Evolutionary conservation across 352 stramenopile species (phyloP), one percentile per base, ranked within the genome.

Genomic region (Sclerospora graminicola): DNA sequence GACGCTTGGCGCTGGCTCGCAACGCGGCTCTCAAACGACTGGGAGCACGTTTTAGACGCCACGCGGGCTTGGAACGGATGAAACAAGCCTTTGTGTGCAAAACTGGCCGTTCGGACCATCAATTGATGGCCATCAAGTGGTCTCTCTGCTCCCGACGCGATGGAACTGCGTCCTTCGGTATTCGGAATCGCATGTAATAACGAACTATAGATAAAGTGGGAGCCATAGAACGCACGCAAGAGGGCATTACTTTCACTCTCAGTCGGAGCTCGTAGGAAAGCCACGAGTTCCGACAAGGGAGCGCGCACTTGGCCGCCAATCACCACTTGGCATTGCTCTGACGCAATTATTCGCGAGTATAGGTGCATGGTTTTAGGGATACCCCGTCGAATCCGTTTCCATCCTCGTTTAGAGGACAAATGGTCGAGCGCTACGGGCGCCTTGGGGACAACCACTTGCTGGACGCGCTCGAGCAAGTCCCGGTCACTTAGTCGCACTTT

Each of bases 161-260:
- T n/a, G n/a, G n/a, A n/a, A n/a, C n/a, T n/a, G n/a, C n/a, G n/a
- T n/a, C n/a, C n/a, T n/a, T n/a, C n/a, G 20, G 18, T 35, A 5
- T 5, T 14, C 4, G 36, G 31, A 14, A 68, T 16, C 1, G 54
- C n/a, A 40, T 68, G 61, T 20, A 68, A 10, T 2, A 71, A 29
- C 19, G 61, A 71, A 15, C 57, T 63, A 43, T 68, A 71, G 53
- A 71, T 71, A 34, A 62, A 61, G 0, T 55, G 39, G 23, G 54
- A 54, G n/a, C 50, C 45, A 26, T 54, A 65, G 0, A 58, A 18
- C 3, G 53, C 61, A 5, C 48, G 50, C n/a, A 67, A 31, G 2
- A 65, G 26, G 5, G 49, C 42, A 27, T 71, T 71, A 40, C 57
- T 63, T 33, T 67, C 61, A n/a, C 50, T 68, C 33, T 71, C 61